phyloP scores from a whole-genome alignment of 768 basidiomycete species.

The Leucosporidium creatinivorum region DNA sequence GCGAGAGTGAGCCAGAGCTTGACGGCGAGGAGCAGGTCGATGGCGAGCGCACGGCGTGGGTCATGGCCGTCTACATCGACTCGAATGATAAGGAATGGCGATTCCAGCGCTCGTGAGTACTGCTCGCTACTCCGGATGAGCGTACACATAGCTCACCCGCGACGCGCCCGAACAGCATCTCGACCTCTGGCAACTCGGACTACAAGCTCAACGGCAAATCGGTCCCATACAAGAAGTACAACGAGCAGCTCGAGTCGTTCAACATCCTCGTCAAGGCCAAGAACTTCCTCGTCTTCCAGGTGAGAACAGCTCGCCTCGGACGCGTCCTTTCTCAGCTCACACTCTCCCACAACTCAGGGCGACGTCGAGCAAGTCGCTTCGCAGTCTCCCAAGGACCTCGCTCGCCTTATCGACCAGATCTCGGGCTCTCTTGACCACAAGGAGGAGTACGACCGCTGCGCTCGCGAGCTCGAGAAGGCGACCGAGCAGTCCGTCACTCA shows the following conservation, averaged over 20 bases:
- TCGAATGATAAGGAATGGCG: conserved; percentile 69
- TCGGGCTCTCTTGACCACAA: conserved; percentile 88
- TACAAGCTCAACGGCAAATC: conserved; percentile 75
- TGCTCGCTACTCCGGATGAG: neutral
- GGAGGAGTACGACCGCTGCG: conserved; percentile 78
- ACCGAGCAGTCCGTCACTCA: conserved; percentile 92
- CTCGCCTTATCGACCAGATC: conserved; percentile 89
- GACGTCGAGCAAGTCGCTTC: conserved; percentile 97
- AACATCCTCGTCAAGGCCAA: conserved; percentile 98
- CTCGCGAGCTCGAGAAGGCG: conserved; percentile 75
- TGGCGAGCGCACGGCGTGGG: conserved; percentile 89
- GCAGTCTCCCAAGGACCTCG: conserved; percentile 81
- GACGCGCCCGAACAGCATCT: conserved; percentile 57
- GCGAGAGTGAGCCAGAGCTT: conserved; percentile 48
- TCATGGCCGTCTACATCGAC: conserved; percentile 82
- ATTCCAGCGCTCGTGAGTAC: conserved; percentile 82
- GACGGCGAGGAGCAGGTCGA: conserved; percentile 55
- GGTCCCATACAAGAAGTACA: conserved; percentile 83
- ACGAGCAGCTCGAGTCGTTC: conserved; percentile 72
- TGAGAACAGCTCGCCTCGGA: neutral
- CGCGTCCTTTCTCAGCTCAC: neutral
- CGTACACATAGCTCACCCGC: neutral
- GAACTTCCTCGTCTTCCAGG: conserved; percentile 96
- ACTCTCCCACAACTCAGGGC: conserved; percentile 45
- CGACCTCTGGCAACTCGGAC: conserved; percentile 76